Conservation (phyloP, 345 rosid species). For the Pseudoturritis turrita region DNA sequence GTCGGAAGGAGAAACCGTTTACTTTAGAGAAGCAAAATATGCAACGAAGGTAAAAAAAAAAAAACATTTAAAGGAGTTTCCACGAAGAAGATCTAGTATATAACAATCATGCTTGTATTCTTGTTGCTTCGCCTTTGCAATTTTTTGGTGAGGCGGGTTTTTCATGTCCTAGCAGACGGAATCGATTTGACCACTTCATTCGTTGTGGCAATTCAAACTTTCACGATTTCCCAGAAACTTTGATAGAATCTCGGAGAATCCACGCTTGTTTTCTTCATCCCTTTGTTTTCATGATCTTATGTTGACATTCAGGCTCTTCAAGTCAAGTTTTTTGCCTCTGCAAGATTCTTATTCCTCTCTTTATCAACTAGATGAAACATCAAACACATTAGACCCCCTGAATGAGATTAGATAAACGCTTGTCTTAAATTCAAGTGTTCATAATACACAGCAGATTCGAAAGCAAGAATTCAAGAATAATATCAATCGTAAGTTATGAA, state of each 20-base stretch:
- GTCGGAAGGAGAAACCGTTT: conserved; percentile 69
- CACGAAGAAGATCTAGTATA: neutral
- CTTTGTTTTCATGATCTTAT: neutral
- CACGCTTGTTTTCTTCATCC: conserved; percentile 23
- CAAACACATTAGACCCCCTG: conserved; percentile 59
- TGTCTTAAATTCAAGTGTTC: conserved; percentile 58
- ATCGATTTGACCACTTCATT: conserved; percentile 70
- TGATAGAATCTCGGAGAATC: conserved; percentile 34
- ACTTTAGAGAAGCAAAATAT: conserved; percentile 52
- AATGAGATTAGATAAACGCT: conserved; percentile 59
- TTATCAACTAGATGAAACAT: conserved; percentile 35
- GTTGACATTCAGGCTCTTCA: neutral
- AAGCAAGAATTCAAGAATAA: conserved; percentile 49
- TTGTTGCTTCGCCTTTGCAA: conserved; percentile 34
- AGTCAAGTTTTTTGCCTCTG: neutral
- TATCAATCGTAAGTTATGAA: conserved; percentile 46
- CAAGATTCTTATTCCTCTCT: conserved; percentile 24
- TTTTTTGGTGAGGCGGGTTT: conserved; percentile 71
- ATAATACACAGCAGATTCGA: conserved; percentile 41
- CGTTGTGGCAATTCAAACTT: conserved; percentile 63
- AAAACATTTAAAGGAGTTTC: neutral
- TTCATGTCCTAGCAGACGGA: conserved; percentile 61
- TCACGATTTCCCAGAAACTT: conserved; percentile 37
- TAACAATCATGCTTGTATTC: neutral
- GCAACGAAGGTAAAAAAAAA: conserved; percentile 39